phyloP scores from a whole-genome alignment of 805 yeast species.

The Saccharomycopsis fodiens region DNA sequence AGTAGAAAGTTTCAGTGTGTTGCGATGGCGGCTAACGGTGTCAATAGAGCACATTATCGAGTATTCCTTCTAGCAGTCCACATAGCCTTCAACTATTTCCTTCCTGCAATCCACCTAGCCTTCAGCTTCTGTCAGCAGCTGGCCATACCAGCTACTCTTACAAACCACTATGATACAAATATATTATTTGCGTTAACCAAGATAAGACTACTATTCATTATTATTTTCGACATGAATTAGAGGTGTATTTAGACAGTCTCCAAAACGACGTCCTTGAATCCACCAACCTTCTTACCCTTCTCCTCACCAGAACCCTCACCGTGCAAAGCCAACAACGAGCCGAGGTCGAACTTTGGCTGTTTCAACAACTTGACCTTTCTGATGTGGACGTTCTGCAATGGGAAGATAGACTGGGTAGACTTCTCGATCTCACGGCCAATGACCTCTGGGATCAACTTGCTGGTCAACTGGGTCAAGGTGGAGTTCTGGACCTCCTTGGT shows the following conservation, averaged over 20 bases:
- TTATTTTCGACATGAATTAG: neutral
- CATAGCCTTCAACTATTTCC: no score
- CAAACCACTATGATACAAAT: constrained; percentile 7
- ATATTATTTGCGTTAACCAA: constrained; percentile 6
- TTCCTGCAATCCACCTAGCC: no score
- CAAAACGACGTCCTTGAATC: constrained; percentile 98
- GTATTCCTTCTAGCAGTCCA: no score
- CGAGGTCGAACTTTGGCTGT: constrained; percentile 98
- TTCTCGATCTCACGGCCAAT: constrained; percentile 98
- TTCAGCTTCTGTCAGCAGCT: no score
- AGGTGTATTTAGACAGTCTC: constrained; percentile 77
- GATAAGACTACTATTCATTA: constrained; percentile 5
- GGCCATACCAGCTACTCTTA: no score
- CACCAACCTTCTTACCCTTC: constrained; percentile 95
- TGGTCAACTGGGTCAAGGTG: constrained; percentile 92
- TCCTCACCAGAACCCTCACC: constrained; percentile 93
- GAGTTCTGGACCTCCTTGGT: constrained; percentile 92
- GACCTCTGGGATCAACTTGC: constrained; percentile 97
- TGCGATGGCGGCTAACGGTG: no score
- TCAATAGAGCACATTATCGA: no score
- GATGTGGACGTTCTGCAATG: constrained; percentile 97
- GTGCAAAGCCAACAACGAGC: constrained; percentile 92
- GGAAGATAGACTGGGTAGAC: constrained; percentile 90
- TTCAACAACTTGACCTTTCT: constrained; percentile 98
- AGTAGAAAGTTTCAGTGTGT: no score